Evolutionary conservation across 371 early-diverging fungal species (phyloP), one percentile per base, ranked within the genome.

Genomic region (Rhizomucor pusillus): DNA sequence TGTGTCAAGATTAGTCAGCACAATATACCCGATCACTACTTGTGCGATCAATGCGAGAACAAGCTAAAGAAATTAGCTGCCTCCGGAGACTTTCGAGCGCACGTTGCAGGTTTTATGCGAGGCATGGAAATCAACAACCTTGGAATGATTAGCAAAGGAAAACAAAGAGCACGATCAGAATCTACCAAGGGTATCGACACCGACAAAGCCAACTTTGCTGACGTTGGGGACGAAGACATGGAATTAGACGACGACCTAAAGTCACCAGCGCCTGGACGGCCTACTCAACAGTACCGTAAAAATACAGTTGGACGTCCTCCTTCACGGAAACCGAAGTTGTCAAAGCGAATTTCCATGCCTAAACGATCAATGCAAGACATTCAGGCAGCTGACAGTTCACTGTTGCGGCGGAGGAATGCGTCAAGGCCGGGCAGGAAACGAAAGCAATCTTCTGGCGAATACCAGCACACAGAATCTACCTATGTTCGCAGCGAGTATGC

Each of bases 1-100:
- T 98, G 98, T 67, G 88, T 98, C 16, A 63, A 62, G n/a, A 62
- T 69, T n/a, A 65, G 51, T 36, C 77, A 84, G 50, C 74, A 79
- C 50, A 77, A 76, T 48, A 84, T 91, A 20, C 95, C 96, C 5
- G 93, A 93, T 43, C 71, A 79, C 41, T 97, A 93, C 61, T 72
- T 87, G 10, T 97, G 97, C 56, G 94, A 94, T 50, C 63, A 68
- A 47, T 97, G 97, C 34, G 54, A 47, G 35, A 47, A 29, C 19
- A 52, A 57, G 51, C 3, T 22, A 20, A n/a, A 29, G 18, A 39
- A 41, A 37, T 12, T 19, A 18, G 33, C 14, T 33, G 25, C 41
- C 7, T 3, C 29, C 29, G 29, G 29, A 29, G 19, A 29, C 47
- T 37, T 16, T 55, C 29, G 56, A 48, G 20, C 56, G 19, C 43